A percentile compares a stretch with the other conserved stretches of the same genome.
phyloP scores from a whole-genome alignment of 1,284 basidiomycete genomes.

The Anthracocystis walkeri region DNA sequence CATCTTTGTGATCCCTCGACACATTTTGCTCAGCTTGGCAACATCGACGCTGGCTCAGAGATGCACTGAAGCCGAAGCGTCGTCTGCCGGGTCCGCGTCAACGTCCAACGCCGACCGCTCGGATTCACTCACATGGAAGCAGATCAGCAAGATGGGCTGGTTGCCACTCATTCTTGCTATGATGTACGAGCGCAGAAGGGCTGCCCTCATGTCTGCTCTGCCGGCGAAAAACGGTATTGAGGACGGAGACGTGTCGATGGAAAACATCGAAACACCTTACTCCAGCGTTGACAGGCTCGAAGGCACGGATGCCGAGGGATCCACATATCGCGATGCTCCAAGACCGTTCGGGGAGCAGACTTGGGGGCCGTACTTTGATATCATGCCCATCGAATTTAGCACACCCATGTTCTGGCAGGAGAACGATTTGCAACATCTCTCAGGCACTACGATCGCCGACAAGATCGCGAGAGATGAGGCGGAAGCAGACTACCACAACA shows the following conservation, averaged over 20 bases:
- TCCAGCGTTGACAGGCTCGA: constrained; percentile 11
- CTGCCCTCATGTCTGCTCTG: constrained; percentile 6
- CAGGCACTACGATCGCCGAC: constrained; percentile 85
- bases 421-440: constrained; percentile 80
- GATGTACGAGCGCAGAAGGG: constrained; percentile 84
- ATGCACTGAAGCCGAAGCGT: constrained; percentile 37
- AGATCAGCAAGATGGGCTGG: constrained; percentile 76
- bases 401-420: constrained; percentile 95
- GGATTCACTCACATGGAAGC: constrained; percentile 25
- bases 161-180: constrained; percentile 87
- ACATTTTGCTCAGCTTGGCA: constrained; percentile 81
- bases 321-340: constrained; percentile 9
- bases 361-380: constrained; percentile 64
- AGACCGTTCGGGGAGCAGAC: constrained; percentile 33
- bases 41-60: constrained; percentile 75
- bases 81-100: neutral
- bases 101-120: neutral
- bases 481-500: constrained; percentile 77
- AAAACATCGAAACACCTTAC: constrained; percentile 14
- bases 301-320: constrained; percentile 31
- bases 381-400: constrained; percentile 78
- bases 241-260: constrained; percentile 49
- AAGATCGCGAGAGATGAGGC: constrained; percentile 89
- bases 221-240: neutral
- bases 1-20: constrained; percentile 85